Conservation (phyloP, 169 alveolate genomes). For the Plasmodium inui region DNA sequence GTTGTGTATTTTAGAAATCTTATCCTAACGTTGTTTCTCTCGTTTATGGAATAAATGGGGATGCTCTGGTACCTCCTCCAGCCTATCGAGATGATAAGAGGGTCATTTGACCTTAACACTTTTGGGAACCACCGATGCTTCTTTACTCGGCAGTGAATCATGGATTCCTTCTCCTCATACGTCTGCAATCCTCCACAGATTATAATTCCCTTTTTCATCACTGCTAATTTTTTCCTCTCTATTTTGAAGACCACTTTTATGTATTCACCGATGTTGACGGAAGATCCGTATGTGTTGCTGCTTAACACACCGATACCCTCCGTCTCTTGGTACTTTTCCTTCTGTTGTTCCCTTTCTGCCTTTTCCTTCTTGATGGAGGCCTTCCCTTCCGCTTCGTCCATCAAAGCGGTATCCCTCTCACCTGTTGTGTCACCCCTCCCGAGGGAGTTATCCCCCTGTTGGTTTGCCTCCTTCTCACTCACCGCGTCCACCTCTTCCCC, state of each 20-base stretch:
- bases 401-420: conserved; percentile 35
- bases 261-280: conserved; percentile 91
- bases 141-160: conserved; percentile 75
- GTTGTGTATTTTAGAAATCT: conserved; percentile 95
- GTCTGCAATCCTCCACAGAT: conserved; percentile 79
- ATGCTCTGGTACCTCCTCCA: conserved; percentile 99
- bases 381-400: background rate
- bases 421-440: conserved; percentile 78
- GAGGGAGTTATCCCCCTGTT: conserved; percentile 46
- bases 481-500: conserved; percentile 68
- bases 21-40: conserved; percentile 91
- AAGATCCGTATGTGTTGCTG: conserved; percentile 49
- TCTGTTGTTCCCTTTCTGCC: conserved; percentile 46
- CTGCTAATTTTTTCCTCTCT: conserved; percentile 72
- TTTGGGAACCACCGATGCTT: conserved; percentile 97
- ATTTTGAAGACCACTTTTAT: conserved; percentile 91
- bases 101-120: conserved; percentile 97
- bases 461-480: conserved; percentile 50
- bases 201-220: conserved; percentile 75
- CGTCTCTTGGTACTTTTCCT: conserved; percentile 47
- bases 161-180: conserved; percentile 78
- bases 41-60: conserved; percentile 96
- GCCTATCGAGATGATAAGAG: conserved; percentile 97
- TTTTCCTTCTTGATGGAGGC: conserved; percentile 22
- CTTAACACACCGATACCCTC: conserved; percentile 75